Evolutionary conservation across 495 filamentous ascomycete genomes (phyloP), one percentile per base, ranked within the genome.

Genomic region (Penicillium manginii): DNA sequence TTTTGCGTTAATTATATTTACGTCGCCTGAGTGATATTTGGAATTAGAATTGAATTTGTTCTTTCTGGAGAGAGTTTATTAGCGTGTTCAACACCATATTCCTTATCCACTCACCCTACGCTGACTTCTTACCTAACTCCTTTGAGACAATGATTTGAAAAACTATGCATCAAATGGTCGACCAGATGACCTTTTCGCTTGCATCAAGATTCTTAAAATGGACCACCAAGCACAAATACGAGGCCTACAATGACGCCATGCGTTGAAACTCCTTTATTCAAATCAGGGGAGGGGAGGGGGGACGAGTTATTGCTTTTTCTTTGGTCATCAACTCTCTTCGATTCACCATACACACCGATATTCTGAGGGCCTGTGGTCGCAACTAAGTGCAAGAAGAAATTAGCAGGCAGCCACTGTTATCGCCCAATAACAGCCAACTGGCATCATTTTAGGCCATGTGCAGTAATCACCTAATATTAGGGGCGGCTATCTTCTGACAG

Each of bases 401-500:
- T 43, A n/a, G 14, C 15, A 52, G 15, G 17, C 22, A 18, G 5
- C 57, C 39, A 61, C 57, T 61, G 12, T 46, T 7, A 49, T 43
- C 15, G 45, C 33, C 18, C 15, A 37, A 17, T 17, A 39, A 11
- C 14, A 26, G 10, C 22, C 40, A 39, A 51, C 14, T 12, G 37
- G 49, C 47, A 54, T 50, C 55, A 49, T 23, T 46, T 52, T 37
- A 22, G 42, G 42, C 51, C 59, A 63, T 59, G 58, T 54, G 55
- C 57, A 57, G 22, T 42, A 17, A 29, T 49, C 39, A 32, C 45
- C 53, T 35, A 11, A 29, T 37, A 9, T 49, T 53, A 31, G 53
- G 52, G 42, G 50, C 63, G 56, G 56, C 59, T 63, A 60, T 60
- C 58, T 64, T 61, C 63, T 63, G 61, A 67, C 67, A 63, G 51